These are phyloP conservation scores for Salvia hispanica DNA, from an alignment of 257 asterid genomes.

Conservation along the genomic window DNA sequence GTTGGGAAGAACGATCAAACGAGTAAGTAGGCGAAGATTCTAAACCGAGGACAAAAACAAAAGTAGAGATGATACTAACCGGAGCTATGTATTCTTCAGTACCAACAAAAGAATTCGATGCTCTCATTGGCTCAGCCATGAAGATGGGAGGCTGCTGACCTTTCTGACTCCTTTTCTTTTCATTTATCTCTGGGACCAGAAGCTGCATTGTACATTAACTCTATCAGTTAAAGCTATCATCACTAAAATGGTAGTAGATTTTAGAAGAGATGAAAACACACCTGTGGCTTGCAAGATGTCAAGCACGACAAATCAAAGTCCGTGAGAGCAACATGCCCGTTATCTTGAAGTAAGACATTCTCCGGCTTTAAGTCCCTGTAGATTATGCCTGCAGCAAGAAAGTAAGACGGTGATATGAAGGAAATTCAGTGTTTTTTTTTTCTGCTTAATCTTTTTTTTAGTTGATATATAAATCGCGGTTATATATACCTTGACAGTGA, in stretches of 20 bases:
- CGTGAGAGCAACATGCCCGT: conserved; percentile 85
- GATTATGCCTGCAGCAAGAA: conserved; percentile 72
- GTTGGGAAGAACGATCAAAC: conserved; percentile 27
- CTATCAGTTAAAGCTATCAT: conserved; percentile 5
- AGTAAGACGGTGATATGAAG: neutral
- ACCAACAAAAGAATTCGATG: conserved; percentile 96
- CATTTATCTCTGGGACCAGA: conserved; percentile 69
- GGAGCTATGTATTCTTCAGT: conserved; percentile 99
- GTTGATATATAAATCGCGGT: neutral
- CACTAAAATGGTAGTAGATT: conserved; percentile 6
- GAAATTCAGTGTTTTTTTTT: neutral
- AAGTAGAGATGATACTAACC: conserved; percentile 49
- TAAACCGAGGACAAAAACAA: neutral
- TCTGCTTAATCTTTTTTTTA: neutral
- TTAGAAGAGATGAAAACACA: conserved; percentile 29
- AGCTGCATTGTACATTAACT: conserved; percentile 58
- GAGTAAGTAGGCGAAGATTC: conserved; percentile 20
- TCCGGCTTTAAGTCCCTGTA: conserved; percentile 98
- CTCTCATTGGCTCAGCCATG: conserved; percentile 97
- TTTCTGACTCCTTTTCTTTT: conserved; percentile 68
- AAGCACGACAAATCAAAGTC: conserved; percentile 96
- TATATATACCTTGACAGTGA: conserved; percentile 85
- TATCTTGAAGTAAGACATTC: conserved; percentile 75
- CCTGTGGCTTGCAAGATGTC: conserved; percentile 99
- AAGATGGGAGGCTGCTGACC: conserved; percentile 74